Evolutionary conservation across 208 protist species (phyloP), one percentile per base, ranked within the genome.

Genomic region (Borovskyia barvae): DNA sequence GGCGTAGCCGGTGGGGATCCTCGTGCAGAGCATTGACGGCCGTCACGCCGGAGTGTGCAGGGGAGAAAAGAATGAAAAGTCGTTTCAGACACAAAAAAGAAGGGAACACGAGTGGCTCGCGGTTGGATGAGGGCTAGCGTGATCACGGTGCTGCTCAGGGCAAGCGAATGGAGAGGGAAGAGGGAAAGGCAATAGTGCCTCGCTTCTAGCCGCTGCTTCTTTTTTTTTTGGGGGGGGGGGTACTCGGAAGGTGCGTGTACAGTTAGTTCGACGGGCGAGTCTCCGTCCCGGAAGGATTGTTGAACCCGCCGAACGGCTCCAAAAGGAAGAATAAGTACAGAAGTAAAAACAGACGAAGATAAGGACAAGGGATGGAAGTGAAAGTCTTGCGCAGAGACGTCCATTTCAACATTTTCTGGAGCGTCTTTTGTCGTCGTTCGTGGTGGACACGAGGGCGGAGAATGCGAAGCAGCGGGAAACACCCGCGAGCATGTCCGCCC

Each of bases 11-110:
- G n/a, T n/a, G n/a, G n/a, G n/a, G n/a, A n/a, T n/a, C n/a, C n/a
- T 35, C 1, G 43, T 29, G 30, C 20, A 20, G 33, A 66, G 0
- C 66, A 66, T 64, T 7, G n/a, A n/a, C n/a, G n/a, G n/a, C n/a
- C n/a, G n/a, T n/a, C n/a, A n/a, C n/a, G n/a, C n/a, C n/a, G n/a
- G n/a, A n/a, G n/a, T n/a, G n/a, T n/a, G 19, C 19, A 28, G 19
- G 4, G 24, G 43, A 43, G 11, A 28, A 30, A 7, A 43, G 5
- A 43, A 43, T 3, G 37, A n/a, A 30, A 8, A 36, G n/a, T n/a
- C n/a, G n/a, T n/a, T n/a, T n/a, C 5, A 30, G 37, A 30, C 3
- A 35, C 9, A 36, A 17, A 15, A 30, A 6, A 5, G 24, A 28
- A 55, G 11, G 1, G 36, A 57, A 6, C 36, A 12, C 24, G 36